Conservation (phyloP, 139 green algal genomes). For the Dunaliella sp. region DNA sequence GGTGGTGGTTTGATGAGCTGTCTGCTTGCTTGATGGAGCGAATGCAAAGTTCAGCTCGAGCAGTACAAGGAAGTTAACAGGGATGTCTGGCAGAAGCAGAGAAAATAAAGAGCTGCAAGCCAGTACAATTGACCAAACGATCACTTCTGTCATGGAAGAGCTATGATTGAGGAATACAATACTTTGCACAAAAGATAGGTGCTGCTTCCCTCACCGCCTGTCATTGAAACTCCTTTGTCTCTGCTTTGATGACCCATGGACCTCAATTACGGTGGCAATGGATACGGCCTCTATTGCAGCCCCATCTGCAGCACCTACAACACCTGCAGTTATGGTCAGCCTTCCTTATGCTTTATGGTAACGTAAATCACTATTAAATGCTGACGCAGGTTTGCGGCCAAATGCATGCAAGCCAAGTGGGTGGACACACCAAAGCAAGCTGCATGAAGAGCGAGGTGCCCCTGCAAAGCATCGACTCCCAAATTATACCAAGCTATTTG, state of each 20-base stretch:
- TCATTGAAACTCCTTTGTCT: background rate
- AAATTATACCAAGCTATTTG: background rate
- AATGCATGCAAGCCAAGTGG: constrained; percentile 38
- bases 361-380: background rate
- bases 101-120: no score
- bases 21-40: no score
- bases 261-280: background rate
- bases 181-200: no score
- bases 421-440: background rate
- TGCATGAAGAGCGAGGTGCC: no score
- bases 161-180: no score
- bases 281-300: background rate
- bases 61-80: no score
- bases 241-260: background rate
- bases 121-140: no score
- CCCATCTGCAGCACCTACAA: background rate
- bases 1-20: no score
- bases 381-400: constrained; percentile 32
- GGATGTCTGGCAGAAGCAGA: no score
- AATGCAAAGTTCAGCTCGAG: no score
- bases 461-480: no score
- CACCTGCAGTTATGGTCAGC: background rate
- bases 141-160: no score
- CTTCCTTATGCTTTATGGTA: background rate
- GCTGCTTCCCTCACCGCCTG: background rate